Evolutionary conservation across 495 filamentous ascomycete species (phyloP), one percentile per base, ranked within the genome.

Genomic region (Lasiosphaeria miniovina): DNA sequence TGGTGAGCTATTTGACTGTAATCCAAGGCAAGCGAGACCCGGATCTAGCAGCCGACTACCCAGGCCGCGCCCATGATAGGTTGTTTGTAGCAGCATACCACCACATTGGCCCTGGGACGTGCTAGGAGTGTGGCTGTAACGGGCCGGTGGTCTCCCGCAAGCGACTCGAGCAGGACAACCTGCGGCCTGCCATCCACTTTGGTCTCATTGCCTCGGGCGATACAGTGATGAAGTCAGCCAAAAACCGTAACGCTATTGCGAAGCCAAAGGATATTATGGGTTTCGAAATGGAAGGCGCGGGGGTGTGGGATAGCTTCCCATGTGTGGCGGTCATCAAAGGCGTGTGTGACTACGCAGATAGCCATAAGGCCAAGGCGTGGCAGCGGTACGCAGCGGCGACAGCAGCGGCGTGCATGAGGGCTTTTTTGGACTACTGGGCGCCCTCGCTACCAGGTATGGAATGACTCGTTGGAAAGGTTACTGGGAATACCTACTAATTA

Each of bases 241-340:
- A 56, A 7, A 24, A 65, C 49, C 66, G 73, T 8, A 72, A 74
- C 50, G 36, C 55, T 6, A 53, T 73, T 11, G 65, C 65, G 4
- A 6, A 9, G 0, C 14, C 45, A 8, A 4, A 46, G 8, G 31
- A 65, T 5, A 55, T 77, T 7, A 71, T 77, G 51, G 74, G 64
- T 8, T 77, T 80, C 41, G 76, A 80, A 55, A 79, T 78, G 74
- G 75, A 78, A 58, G 77, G 71, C 0, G 75, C 77, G 4, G 76
- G 75, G 0, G 65, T 74, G 1, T 74, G 73, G 71, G 70, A 75
- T 12, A 59, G 62, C 24, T 43, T 74, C 11, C 67, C 65, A 0
- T 40, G 43, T n/a, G 69, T 62, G n/a, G 31, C 78, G 2, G 64
- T 80, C 4, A 69, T 80, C 59, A 77, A 77, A 52, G 70, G 74